Base-by-base conservation (phyloP, 352 stramenopile genomes). In the Thalassiosira livingstoniorum region DNA sequence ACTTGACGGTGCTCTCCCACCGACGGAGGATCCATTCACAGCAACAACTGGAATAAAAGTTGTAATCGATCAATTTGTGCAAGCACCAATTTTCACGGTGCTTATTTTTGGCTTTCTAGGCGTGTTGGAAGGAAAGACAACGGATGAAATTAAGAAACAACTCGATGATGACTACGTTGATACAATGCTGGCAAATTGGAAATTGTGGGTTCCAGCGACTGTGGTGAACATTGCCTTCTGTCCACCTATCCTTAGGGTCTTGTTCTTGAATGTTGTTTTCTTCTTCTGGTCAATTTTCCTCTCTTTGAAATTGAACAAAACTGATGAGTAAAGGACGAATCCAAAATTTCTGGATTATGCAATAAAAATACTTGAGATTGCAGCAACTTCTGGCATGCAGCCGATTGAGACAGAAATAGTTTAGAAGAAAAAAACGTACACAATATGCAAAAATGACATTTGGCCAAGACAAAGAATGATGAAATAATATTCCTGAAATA, bases 21-120 rank as follows among this genome's bases (percentile, higher is more conserved):
- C 93, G 0, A 95, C 92, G 1, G 73, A 78, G 57, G 90, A 96
- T 78, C 90, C 92, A 25, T 92, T 94, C 42, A 94, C 91, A 7
- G 45, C 77, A 35, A 95, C 90, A 4, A 95, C 87, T n/a, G 88
- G 61, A 0, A 85, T 96, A 54, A 95, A 96, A 70, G 84, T 92
- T 0, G 47, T 90, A 7, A 94, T 96, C 79, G 92, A 96, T 83
- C 93, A 96, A 87, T 95, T 95, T 61, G 63, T 95, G 13, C 93
- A 96, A 75, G 89, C 91, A 23, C 89, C 92, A 2, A 90, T 96
- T 60, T 96, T 96, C 84, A 96, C 93, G 1, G 79, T 96, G 7
- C 73, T 96, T 39, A 95, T 95, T 57, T 95, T 96, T 87, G 74
- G 61, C 10, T 95, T 95, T 65, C 61, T 94, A 29, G 90, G 90